phyloP scores from a whole-genome alignment of 1,139 yeast species.

The Pichia sp. region DNA sequence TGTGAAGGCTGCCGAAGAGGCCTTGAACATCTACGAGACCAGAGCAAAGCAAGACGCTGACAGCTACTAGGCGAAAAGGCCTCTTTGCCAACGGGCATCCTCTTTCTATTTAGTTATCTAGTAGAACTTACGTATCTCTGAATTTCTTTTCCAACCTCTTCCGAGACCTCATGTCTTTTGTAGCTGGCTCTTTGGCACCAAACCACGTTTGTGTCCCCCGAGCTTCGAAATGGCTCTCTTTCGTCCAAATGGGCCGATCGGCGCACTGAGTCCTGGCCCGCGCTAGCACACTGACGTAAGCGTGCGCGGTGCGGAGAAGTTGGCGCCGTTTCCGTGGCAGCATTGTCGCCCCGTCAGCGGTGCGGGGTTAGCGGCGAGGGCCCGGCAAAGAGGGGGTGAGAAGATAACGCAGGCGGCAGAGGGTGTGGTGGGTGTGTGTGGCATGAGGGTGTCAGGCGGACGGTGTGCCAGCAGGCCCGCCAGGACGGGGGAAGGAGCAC shows the following conservation, averaged over 20 bases:
- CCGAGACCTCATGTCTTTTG: background rate
- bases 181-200: background rate
- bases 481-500: too few species aligned
- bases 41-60: slow-evolving; percentile 40
- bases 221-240: too few species aligned
- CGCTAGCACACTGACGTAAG: too few species aligned
- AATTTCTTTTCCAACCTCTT: background rate
- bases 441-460: background rate
- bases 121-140: background rate
- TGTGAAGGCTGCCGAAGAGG: slow-evolving; percentile 20
- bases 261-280: too few species aligned
- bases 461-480: background rate
- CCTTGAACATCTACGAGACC: slow-evolving; percentile 45
- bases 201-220: too few species aligned
- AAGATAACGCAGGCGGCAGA: background rate
- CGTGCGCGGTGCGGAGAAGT: background rate
- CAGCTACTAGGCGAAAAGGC: slow-evolving; percentile 7
- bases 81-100: background rate
- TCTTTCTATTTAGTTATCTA: background rate
- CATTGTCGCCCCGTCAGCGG: background rate
- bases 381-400: background rate
- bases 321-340: background rate
- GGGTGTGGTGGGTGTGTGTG: background rate
- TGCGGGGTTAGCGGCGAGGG: slow-evolving; percentile 1
- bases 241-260: too few species aligned